These are phyloP conservation scores for Mucor velutinosus DNA, from an alignment of 371 early-diverging fungal genomes.

Conservation along the genomic window DNA sequence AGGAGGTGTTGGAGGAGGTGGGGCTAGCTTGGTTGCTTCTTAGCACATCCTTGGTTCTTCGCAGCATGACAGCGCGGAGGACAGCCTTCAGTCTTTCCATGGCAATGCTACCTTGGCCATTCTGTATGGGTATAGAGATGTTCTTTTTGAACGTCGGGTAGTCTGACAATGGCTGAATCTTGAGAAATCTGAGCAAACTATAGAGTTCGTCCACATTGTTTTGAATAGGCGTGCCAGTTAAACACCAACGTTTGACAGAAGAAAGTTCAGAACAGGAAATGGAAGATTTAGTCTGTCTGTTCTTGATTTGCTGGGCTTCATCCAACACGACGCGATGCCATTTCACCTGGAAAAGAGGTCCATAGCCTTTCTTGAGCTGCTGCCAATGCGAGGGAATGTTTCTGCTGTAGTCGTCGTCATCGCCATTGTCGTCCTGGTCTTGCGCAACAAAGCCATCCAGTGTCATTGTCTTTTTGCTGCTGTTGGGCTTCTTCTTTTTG, in stretches of 20 bases:
- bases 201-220: constrained; percentile 89
- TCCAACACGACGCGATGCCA: constrained; percentile 69
- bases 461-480: constrained; percentile 12
- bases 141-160: constrained; percentile 56
- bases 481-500: constrained; percentile 9
- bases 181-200: constrained; percentile 81
- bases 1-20: not conserved
- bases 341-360: constrained; percentile 46
- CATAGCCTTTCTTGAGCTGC: constrained; percentile 20
- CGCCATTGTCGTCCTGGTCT: constrained; percentile 2
- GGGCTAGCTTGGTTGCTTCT: not conserved
- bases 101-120: constrained; percentile 32
- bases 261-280: constrained; percentile 60
- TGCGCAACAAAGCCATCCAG: not conserved
- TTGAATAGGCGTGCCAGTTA: constrained; percentile 85
- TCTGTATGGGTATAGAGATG: constrained; percentile 55
- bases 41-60: constrained; percentile 67
- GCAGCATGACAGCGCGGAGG: constrained; percentile 69
- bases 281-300: constrained; percentile 68
- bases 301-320: constrained; percentile 91
- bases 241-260: constrained; percentile 77
- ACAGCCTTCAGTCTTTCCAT: constrained; percentile 64
- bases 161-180: constrained; percentile 63
- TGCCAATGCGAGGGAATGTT: not conserved
- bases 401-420: not conserved